phyloP scores from a whole-genome alignment of 441 rosid species.

The Corymbia citriodora region DNA sequence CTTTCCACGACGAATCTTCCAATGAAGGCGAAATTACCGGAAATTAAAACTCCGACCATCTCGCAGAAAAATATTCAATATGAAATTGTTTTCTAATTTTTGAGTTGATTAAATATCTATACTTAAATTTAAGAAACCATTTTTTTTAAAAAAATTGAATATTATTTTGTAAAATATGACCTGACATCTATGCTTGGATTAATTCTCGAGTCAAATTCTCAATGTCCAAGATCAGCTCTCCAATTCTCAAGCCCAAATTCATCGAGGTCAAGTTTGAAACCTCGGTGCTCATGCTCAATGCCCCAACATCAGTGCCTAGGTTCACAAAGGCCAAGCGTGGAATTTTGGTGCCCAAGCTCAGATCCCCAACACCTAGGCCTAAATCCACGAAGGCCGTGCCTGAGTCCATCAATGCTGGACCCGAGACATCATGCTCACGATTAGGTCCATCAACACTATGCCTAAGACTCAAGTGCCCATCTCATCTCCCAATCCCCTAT shows the following conservation, averaged over 20 bases:
- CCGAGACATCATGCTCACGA: background rate
- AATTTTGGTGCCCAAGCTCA: background rate
- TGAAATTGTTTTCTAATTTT: too few species aligned
- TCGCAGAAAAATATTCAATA: too few species aligned
- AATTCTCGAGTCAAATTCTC: accelerated
- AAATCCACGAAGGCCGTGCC: background rate
- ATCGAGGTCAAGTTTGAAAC: background rate
- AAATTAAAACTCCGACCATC: background rate
- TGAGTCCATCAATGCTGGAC: background rate
- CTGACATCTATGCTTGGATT: too few species aligned
- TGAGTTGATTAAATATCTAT: accelerated
- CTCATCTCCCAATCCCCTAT: background rate
- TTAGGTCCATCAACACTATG: background rate
- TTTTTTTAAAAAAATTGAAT: too few species aligned
- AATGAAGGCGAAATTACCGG: background rate
- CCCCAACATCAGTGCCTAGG: accelerated
- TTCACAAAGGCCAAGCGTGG: background rate
- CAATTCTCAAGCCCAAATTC: accelerated
- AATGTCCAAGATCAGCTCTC: background rate
- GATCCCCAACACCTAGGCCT: background rate
- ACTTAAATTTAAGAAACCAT: too few species aligned
- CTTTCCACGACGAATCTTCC: background rate
- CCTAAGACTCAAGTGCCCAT: background rate
- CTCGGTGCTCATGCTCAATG: background rate
- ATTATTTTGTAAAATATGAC: too few species aligned